phyloP scores from a whole-genome alignment of 169 alveolate species.

The Cryptosporidium xiaoi region DNA sequence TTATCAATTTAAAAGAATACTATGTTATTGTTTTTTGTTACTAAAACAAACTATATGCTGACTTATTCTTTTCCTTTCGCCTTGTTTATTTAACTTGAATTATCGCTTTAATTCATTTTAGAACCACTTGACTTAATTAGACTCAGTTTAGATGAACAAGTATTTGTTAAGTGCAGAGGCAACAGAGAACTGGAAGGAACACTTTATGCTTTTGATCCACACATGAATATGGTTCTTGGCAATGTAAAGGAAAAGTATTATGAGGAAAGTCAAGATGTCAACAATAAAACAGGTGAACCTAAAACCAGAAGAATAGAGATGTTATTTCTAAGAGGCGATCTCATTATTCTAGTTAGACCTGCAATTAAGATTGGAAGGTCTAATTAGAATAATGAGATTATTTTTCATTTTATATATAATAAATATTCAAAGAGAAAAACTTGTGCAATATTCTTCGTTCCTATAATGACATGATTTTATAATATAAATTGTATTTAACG shows the following conservation, averaged over 20 bases:
- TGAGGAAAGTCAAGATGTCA: slow-evolving; percentile 72
- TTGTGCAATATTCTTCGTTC: background rate
- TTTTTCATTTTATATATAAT: background rate
- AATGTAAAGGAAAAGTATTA: slow-evolving; percentile 88
- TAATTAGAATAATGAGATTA: background rate
- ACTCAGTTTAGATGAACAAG: slow-evolving; percentile 87
- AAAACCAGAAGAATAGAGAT: slow-evolving; percentile 82
- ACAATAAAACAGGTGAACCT: slow-evolving; percentile 76
- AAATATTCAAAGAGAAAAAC: background rate
- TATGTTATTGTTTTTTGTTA: background rate
- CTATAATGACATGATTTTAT: background rate
- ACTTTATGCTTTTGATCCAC: slow-evolving; percentile 92
- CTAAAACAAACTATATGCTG: background rate
- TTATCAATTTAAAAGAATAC: background rate
- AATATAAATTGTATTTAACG: background rate
- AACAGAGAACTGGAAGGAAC: slow-evolving; percentile 90
- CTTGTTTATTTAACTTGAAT: background rate
- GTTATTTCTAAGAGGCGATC: slow-evolving; percentile 90
- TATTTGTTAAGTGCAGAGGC: slow-evolving; percentile 89
- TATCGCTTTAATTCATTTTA: slow-evolving; percentile 22
- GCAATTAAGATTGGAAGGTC: slow-evolving; percentile 54
- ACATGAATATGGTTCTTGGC: slow-evolving; percentile 90
- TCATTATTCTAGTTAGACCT: slow-evolving; percentile 89
- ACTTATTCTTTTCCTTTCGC: too few relatives aligned
- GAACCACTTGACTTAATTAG: slow-evolving; percentile 92